Conservation (phyloP, 2,329 filamentous ascomycete genomes). For the Aspergillus quadrilineatus region DNA sequence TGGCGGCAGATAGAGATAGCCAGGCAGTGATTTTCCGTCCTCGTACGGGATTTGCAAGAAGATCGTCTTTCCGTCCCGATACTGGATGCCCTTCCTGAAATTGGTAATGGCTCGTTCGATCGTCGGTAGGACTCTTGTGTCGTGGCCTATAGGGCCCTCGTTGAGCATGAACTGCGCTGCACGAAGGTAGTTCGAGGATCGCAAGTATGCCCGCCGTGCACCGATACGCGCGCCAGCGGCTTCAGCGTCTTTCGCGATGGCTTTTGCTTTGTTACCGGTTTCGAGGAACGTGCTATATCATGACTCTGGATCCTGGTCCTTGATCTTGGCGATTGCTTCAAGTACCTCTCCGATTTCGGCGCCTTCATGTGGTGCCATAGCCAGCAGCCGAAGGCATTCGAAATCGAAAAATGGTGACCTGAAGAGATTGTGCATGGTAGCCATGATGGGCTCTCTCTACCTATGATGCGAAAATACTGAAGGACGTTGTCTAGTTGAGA, state of each 20-base stretch:
- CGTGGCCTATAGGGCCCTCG: conserved; percentile 16
- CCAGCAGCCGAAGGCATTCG: not conserved
- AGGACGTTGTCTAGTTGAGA: no score
- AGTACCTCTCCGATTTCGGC: not conserved
- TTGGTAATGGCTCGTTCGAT: not conserved
- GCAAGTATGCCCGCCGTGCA: conserved; percentile 40
- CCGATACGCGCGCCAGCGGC: not conserved
- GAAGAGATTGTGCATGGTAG: not conserved
- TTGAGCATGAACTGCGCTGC: conserved; percentile 37
- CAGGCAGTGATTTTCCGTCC: not conserved
- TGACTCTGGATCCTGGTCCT: not conserved
- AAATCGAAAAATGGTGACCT: not conserved
- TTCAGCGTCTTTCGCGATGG: not conserved
- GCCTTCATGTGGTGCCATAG: not conserved
- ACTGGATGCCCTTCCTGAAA: not conserved
- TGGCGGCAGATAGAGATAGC: not conserved
- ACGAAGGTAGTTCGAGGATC: conserved; percentile 47
- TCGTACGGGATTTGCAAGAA: not conserved
- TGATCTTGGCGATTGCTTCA: not conserved
- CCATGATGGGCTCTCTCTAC: no score
- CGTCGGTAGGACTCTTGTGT: not conserved
- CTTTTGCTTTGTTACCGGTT: not conserved
- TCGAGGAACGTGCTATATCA: not conserved
- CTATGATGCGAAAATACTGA: no score
- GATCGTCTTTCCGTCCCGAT: no score